These are phyloP conservation scores for Starmerella bacillaris DNA, from an alignment of 805 yeast species.

Conservation along the genomic window DNA sequence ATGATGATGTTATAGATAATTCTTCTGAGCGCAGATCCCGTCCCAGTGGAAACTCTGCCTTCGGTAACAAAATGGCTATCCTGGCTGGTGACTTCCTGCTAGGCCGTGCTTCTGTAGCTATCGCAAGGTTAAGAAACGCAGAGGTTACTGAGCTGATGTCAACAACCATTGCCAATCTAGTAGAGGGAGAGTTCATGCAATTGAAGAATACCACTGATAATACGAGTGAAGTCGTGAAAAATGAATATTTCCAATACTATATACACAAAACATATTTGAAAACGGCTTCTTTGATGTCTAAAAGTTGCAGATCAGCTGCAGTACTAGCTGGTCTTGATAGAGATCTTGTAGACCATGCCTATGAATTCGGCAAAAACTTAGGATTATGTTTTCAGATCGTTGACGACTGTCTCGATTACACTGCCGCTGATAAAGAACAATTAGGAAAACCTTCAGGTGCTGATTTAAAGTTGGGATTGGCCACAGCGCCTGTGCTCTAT, in stretches of 20 bases:
- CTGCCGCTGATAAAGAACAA: conserved; percentile 54
- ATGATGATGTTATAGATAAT: conserved; percentile 90
- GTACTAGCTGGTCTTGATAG: conserved; percentile 73
- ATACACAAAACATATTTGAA: conserved; percentile 87
- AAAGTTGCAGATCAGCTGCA: conserved; percentile 83
- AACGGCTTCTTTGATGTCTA: conserved; percentile 87
- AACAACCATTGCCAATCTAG: conserved; percentile 88
- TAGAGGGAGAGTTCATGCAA: conserved; percentile 98
- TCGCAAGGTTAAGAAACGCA: conserved; percentile 84
- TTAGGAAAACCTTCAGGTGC: conserved; percentile 95
- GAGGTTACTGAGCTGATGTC: conserved; percentile 92
- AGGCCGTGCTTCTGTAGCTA: conserved; percentile 91
- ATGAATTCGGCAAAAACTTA: conserved; percentile 78
- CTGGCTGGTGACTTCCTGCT: conserved; percentile 89
- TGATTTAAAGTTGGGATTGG: conserved; percentile 80
- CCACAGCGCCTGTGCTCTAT: conserved; percentile 87
- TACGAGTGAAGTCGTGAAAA: conserved; percentile 29
- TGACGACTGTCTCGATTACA: conserved; percentile 89
- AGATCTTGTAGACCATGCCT: conserved; percentile 62
- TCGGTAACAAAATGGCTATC: conserved; percentile 93
- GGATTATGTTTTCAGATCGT: conserved; percentile 93
- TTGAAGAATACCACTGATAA: conserved; percentile 71
- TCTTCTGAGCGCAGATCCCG: conserved; percentile 75
- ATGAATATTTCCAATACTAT: conserved; percentile 78
- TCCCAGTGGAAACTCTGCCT: conserved; percentile 82